These are phyloP conservation scores for Colletotrichum tropicale DNA, from an alignment of 2,329 filamentous ascomycete genomes.

Conservation along the genomic window DNA sequence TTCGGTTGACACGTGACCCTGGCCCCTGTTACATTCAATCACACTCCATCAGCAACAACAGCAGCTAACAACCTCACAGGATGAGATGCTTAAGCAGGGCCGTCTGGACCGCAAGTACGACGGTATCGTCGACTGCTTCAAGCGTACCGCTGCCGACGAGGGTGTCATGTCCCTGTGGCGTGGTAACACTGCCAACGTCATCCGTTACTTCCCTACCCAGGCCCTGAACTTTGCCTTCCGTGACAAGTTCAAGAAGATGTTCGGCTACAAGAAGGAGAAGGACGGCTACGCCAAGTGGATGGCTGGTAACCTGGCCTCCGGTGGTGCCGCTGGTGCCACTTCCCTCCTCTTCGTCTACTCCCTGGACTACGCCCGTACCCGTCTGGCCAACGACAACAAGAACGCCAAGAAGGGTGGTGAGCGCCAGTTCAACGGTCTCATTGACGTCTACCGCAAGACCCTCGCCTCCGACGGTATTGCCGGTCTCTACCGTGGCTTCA, in stretches of 20 bases:
- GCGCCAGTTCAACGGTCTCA: slow-evolving; percentile 99
- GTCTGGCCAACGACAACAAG: slow-evolving; percentile 99
- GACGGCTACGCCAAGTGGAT: slow-evolving; percentile 99
- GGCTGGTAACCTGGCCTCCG: slow-evolving; percentile 98
- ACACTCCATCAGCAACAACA: neutral
- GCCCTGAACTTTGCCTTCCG: slow-evolving; percentile 99
- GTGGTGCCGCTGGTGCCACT: slow-evolving; percentile 99
- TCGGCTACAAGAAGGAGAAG: slow-evolving; percentile 99
- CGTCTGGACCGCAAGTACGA: slow-evolving; percentile 98
- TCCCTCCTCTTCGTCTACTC: slow-evolving; percentile 99
- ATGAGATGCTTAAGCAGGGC: slow-evolving; percentile 99
- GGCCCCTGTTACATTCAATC: neutral
- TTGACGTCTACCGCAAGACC: slow-evolving; percentile 99
- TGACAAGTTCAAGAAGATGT: slow-evolving; percentile 99
- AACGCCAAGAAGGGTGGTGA: slow-evolving; percentile 95
- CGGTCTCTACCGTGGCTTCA: slow-evolving; percentile 99
- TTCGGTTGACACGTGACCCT: slow-evolving; percentile 8
- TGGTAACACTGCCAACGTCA: slow-evolving; percentile 99
- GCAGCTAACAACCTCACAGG: slow-evolving; percentile 60
- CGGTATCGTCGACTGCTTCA: slow-evolving; percentile 96
- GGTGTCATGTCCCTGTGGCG: slow-evolving; percentile 96
- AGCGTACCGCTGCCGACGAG: slow-evolving; percentile 86
- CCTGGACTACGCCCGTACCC: slow-evolving; percentile 99
- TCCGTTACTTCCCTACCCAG: slow-evolving; percentile 99
- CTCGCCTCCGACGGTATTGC: slow-evolving; percentile 97